phyloP scores from a whole-genome alignment of 2,329 filamentous ascomycete genomes.

The Cadophora sp. region DNA sequence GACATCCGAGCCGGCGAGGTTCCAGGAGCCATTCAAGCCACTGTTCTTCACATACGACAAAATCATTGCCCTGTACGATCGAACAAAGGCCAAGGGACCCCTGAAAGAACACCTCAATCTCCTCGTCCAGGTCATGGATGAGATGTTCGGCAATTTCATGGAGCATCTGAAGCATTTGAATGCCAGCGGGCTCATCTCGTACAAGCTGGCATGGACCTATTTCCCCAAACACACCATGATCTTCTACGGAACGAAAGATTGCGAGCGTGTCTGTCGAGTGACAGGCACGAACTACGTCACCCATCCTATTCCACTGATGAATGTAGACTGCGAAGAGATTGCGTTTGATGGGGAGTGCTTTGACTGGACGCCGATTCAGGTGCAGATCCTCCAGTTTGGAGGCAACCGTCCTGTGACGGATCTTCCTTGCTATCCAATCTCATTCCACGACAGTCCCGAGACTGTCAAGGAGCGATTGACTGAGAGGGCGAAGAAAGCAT shows the following conservation, averaged over 20 bases:
- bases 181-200: conserved; percentile 50
- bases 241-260: conserved; percentile 50
- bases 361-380: conserved; percentile 48
- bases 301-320: conserved; percentile 2
- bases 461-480: conserved; percentile 35
- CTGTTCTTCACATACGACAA: conserved; percentile 55
- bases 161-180: conserved; percentile 48
- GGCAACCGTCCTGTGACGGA: conserved; percentile 53
- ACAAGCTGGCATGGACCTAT: conserved; percentile 53
- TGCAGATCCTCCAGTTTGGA: conserved; percentile 46
- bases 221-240: conserved; percentile 51
- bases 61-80: conserved; percentile 46
- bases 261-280: conserved; percentile 49
- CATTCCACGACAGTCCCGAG: conserved; percentile 37
- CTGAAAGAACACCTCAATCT: conserved; percentile 51
- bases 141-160: conserved; percentile 52
- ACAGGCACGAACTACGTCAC: conserved; percentile 25
- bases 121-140: conserved; percentile 51
- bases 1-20: conserved; percentile 47
- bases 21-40: conserved; percentile 50
- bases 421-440: conserved; percentile 49
- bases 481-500: conserved; percentile 49
- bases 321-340: conserved; percentile 45
- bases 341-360: conserved; percentile 54
- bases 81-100: conserved; percentile 38